Evolutionary conservation across 2,329 filamentous ascomycete species (phyloP), one percentile per base, ranked within the genome.

Genomic region (Ascochyta lentis): DNA sequence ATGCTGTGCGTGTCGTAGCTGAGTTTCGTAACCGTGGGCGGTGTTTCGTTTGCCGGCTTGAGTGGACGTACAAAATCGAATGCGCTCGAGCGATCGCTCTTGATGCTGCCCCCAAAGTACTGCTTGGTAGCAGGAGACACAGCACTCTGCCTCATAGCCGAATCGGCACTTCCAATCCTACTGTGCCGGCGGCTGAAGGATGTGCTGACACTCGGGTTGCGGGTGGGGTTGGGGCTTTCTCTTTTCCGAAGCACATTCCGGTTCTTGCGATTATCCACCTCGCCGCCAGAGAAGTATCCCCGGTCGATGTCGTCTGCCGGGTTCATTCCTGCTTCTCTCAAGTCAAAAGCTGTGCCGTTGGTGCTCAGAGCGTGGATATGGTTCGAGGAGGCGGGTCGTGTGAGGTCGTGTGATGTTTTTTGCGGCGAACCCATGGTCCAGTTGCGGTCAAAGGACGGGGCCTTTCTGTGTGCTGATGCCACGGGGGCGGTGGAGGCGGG

Each of bases 271-370:
- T 85, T 85, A 60, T 97, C 92, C 10, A 87, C 81, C 68, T 98
- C 94, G 15, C 89, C 90, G 3, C 93, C 92, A 7, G 94, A 97
- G 71, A 97, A 96, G 75, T 98, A 98, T 23, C 93, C 94, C 33
- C 92, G 86, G 68, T 98, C 95, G 15, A 91, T 75, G 58, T 96
- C 90, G 52, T 77, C 76, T 41, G 77, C 69, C 69, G 70, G 59
- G 43, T 65, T 72, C 60, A 75, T 56, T 35, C 66, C 72, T 33
- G 56, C 61, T 44, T 74, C 73, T 39, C 64, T 61, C 6, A 47
- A 51, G 29, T 70, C 67, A 31, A 69, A 68, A 3, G 66, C 57
- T 7, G 66, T 61, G 13, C 64, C 65, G 16, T 71, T 72, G 16
- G 71, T 65, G 49, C 73, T 75, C 0, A 63, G 55, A 8, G 67